These are phyloP conservation scores for Candida insectalens DNA, from an alignment of 805 yeast species.

Conservation along the genomic window DNA sequence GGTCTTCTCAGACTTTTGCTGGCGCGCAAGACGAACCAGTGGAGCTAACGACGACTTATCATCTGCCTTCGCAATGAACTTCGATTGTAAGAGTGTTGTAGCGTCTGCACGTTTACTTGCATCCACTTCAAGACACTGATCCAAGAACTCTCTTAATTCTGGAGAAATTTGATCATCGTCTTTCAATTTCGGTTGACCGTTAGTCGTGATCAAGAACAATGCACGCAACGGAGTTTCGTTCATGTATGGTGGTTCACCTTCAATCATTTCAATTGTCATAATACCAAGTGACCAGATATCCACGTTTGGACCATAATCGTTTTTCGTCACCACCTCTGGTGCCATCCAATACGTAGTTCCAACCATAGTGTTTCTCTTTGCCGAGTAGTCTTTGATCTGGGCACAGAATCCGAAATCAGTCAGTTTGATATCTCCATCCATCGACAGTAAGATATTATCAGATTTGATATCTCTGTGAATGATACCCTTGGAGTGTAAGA, in stretches of 20 bases:
- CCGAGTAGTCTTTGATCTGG: slow-evolving; percentile 60
- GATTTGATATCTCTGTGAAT: slow-evolving; percentile 95
- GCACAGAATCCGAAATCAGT: slow-evolving; percentile 81
- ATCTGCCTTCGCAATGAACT: slow-evolving; percentile 55
- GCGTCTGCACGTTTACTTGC: slow-evolving; percentile 77
- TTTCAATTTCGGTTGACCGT: slow-evolving; percentile 71
- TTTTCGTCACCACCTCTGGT: slow-evolving; percentile 73
- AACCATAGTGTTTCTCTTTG: slow-evolving; percentile 77
- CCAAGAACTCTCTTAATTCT: slow-evolving; percentile 58
- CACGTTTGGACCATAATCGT: slow-evolving; percentile 73
- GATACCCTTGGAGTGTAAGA: slow-evolving; percentile 84
- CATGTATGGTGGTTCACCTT: slow-evolving; percentile 76
- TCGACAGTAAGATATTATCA: slow-evolving; percentile 77
- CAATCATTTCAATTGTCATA: slow-evolving; percentile 83
- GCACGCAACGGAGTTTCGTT: slow-evolving; percentile 76
- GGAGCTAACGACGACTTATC: slow-evolving; percentile 58
- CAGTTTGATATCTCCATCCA: slow-evolving; percentile 82
- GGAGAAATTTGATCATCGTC: slow-evolving; percentile 65
- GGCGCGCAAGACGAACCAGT: slow-evolving; percentile 61
- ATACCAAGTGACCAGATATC: slow-evolving; percentile 81
- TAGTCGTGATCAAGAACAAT: slow-evolving; percentile 64
- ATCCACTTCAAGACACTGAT: slow-evolving; percentile 73
- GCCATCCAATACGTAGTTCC: slow-evolving; percentile 93
- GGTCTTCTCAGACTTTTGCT: slow-evolving; percentile 40
- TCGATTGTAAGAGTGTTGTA: slow-evolving; percentile 55